Base-by-base conservation (phyloP, 805 yeast species). In the Zygotorulaspora chibaensis region DNA sequence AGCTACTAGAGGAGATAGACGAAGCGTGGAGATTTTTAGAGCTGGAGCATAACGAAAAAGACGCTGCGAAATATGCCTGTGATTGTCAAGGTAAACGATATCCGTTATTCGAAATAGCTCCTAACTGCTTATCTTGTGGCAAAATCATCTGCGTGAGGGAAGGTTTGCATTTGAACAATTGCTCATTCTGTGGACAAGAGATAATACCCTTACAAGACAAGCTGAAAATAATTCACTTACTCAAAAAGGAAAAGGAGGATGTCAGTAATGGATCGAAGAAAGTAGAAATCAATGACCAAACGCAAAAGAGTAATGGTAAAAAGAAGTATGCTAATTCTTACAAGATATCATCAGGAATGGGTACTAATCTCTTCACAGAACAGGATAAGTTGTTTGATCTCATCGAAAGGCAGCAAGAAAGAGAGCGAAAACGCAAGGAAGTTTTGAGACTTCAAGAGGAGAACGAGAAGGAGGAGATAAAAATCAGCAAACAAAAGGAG, bases 81-180 rank as follows among this genome's bases (percentile, higher is more conserved):
- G 78, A 83, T 51, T 90, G 98, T 59, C 86, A 83, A 80, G 97
- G 91, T 1, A 77, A 84, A 0, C 71, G 85, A 48, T 99, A 93
- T 60, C 96, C 96, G 2, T 67, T 93, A 26, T 84, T 88, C 51
- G 95, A 87, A 46, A 76, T 84, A 52, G 93, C 95, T 2, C 98
- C 99, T 1, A 93, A 93, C 62, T 93, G 99, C 58, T 67, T 93
- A 34, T 81, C 84, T 48, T 93, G 99, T 63, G 99, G 99, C 9
- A 87, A 89, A 63, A 87, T 93, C 35, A 87, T 93, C 2, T 93
- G 99, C 69, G 74, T 76, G 3, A 83, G 82, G 55, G 98, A 93
- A 60, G 98, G 98, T 0, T 46, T 65, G 10, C 58, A 64, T 47
- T 69, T 87, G 18, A 93, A 90, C 48, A 93, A 93, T 3, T 93